Conservation (phyloP, 1,139 yeast genomes). For the Petasospora rhodanensis region DNA sequence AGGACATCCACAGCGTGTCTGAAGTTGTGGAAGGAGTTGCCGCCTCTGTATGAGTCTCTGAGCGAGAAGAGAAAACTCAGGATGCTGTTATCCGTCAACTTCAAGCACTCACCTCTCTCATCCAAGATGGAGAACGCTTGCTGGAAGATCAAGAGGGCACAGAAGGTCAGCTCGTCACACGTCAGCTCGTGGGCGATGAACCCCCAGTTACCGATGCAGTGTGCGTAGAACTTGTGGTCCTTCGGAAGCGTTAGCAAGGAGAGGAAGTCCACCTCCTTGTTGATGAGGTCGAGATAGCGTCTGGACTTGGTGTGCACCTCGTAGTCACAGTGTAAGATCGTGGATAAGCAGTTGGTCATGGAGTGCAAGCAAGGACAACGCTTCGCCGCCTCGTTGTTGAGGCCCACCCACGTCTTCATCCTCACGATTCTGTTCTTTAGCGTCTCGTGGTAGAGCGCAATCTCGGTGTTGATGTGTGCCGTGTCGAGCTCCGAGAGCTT, state of each 20-base stretch:
- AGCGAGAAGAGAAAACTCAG: constrained; percentile 57
- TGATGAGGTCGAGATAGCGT: constrained; percentile 26
- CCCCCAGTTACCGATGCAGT: constrained; percentile 38
- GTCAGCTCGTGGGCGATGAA: constrained; percentile 66
- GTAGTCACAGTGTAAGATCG: constrained; percentile 24
- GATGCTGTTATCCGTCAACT: constrained; percentile 41
- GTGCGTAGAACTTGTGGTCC: constrained; percentile 24
- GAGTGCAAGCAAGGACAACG: constrained; percentile 30
- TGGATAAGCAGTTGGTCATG: constrained; percentile 25
- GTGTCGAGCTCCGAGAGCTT: constrained; percentile 25
- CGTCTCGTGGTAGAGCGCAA: constrained; percentile 29
- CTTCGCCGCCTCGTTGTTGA: constrained; percentile 31
- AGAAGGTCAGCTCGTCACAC: constrained; percentile 64
- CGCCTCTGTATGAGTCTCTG: constrained; percentile 74
- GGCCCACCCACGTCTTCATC: constrained; percentile 55
- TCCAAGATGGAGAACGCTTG: constrained; percentile 40
- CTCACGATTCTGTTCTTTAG: constrained; percentile 40
- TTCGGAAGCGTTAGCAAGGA: constrained; percentile 26
- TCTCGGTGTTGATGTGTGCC: constrained; percentile 19
- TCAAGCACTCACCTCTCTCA: constrained; percentile 21
- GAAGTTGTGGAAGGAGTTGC: constrained; percentile 90
- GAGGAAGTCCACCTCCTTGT: constrained; percentile 39
- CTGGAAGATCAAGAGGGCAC: constrained; percentile 53
- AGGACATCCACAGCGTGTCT: constrained; percentile 94
- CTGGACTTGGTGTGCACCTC: constrained; percentile 21